Evolutionary conservation across 192 early-diverging fungal genomes (phyloP).

Genomic region (Coemansia sp.): DNA sequence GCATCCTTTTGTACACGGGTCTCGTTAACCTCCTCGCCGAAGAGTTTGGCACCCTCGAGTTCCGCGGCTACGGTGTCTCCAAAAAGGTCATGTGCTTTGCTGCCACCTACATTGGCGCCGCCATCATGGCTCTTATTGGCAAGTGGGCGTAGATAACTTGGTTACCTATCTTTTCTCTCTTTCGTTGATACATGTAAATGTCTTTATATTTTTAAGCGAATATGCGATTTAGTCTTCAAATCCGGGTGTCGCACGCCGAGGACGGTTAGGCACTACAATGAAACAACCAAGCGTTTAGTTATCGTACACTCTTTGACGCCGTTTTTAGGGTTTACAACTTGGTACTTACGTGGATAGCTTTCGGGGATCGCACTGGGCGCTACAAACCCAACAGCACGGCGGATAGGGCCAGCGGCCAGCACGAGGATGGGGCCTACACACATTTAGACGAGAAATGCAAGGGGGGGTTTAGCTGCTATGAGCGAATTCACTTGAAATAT

Average conservation of each 20-base stretch:
- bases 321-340: not conserved
- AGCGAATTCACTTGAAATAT: too few species aligned
- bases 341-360: constrained; percentile 43
- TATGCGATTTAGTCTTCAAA: constrained; percentile 28
- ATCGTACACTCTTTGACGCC: not conserved
- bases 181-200: constrained; percentile 5
- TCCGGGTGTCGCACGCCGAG: constrained; percentile 31
- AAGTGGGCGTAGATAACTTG: constrained; percentile 64
- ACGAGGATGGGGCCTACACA: constrained; percentile 39
- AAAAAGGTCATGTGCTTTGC: constrained; percentile 58
- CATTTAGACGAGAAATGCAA: too few species aligned
- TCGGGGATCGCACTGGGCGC: constrained; percentile 27
- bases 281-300: not conserved
- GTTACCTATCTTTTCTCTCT: not conserved
- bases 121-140: constrained; percentile 74
- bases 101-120: constrained; percentile 67
- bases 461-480: too few species aligned
- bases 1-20: constrained; percentile 77
- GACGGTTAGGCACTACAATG: constrained; percentile 39
- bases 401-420: constrained; percentile 35
- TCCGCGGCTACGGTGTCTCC: constrained; percentile 45
- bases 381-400: constrained; percentile 23
- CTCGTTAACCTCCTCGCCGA: constrained; percentile 68
- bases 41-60: constrained; percentile 61
- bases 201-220: not conserved